Evolutionary conservation across 2,329 filamentous ascomycete genomes (phyloP).

Genomic region (Fonsecaea nubica): DNA sequence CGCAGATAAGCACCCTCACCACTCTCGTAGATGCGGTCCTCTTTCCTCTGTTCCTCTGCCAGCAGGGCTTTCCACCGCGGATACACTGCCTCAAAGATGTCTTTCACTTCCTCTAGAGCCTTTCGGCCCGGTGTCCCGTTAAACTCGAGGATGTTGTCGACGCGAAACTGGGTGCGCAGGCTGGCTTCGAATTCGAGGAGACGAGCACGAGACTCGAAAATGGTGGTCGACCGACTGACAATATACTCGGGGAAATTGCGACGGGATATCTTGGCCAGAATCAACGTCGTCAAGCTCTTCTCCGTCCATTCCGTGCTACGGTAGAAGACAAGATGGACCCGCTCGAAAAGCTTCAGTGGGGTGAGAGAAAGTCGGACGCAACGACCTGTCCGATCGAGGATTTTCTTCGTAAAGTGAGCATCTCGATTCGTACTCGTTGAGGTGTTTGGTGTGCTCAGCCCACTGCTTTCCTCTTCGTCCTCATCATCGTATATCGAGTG

Average conservation of each 20-base stretch:
- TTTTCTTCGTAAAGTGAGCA: conserved; percentile 76
- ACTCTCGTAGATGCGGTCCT: conserved; percentile 76
- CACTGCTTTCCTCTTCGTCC: conserved; percentile 49
- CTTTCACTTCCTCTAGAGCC: conserved; percentile 70
- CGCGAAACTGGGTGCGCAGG: conserved; percentile 77
- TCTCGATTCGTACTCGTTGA: conserved; percentile 66
- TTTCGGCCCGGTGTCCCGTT: conserved; percentile 72
- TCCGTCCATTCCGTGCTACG: conserved; percentile 96
- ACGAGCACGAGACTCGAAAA: conserved; percentile 77
- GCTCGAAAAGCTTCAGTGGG: conserved; percentile 82
- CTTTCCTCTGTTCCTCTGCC: conserved; percentile 76
- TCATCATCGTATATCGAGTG: conserved; percentile 44
- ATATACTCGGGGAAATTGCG: conserved; percentile 90
- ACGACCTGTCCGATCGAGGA: conserved; percentile 76
- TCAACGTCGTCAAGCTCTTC: conserved; percentile 92
- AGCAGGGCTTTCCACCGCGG: conserved; percentile 80
- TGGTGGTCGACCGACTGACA: conserved; percentile 85
- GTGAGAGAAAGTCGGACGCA: conserved; percentile 80
- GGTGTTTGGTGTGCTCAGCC: conserved; percentile 29
- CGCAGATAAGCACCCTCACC: conserved; percentile 89
- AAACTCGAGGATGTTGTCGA: conserved; percentile 83
- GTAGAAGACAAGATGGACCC: conserved; percentile 95
- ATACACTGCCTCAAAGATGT: conserved; percentile 75
- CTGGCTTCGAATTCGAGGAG: conserved; percentile 90
- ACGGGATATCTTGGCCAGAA: conserved; percentile 85